A percentile compares a stretch with the other conserved stretches of the same genome.
These are phyloP conservation scores for Colletotrichum sp. DNA, from an alignment of 2,329 filamentous ascomycete genomes.

Conservation along the genomic window DNA sequence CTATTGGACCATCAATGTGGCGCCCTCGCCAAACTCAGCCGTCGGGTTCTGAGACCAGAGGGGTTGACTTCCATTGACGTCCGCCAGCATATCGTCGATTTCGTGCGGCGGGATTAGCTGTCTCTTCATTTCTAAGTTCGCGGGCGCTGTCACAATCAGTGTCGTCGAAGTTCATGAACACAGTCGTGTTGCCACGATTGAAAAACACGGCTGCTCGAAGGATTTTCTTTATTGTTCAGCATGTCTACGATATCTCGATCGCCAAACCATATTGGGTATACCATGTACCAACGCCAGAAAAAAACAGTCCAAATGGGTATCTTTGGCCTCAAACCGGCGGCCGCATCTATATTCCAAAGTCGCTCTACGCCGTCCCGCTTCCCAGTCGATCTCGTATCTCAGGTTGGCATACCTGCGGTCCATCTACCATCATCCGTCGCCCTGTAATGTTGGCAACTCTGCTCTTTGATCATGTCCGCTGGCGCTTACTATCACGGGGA, in stretches of 20 bases:
- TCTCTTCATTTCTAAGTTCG: too few relatives aligned
- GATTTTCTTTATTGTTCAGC: neutral
- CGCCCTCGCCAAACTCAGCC: too few relatives aligned
- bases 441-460: neutral
- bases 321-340: neutral
- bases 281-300: neutral
- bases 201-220: neutral
- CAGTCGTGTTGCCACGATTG: neutral
- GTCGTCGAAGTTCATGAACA: too few relatives aligned
- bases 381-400: neutral
- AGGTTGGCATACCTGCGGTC: neutral
- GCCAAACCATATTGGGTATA: neutral
- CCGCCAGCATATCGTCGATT: too few relatives aligned
- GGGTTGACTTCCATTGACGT: too few relatives aligned
- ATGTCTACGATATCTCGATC: neutral
- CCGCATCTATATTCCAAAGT: neutral
- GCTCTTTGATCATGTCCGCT: neutral
- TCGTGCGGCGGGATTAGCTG: too few relatives aligned
- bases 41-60: too few relatives aligned
- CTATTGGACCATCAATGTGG: too few relatives aligned
- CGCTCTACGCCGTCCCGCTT: neutral
- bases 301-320: neutral
- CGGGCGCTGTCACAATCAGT: too few relatives aligned
- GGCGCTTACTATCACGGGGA: neutral
- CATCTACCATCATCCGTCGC: neutral